A percentile compares a stretch with the other conserved stretches of the same genome.
These are phyloP conservation scores for Suillus subluteus DNA, from an alignment of 768 basidiomycete species.

Conservation along the genomic window DNA sequence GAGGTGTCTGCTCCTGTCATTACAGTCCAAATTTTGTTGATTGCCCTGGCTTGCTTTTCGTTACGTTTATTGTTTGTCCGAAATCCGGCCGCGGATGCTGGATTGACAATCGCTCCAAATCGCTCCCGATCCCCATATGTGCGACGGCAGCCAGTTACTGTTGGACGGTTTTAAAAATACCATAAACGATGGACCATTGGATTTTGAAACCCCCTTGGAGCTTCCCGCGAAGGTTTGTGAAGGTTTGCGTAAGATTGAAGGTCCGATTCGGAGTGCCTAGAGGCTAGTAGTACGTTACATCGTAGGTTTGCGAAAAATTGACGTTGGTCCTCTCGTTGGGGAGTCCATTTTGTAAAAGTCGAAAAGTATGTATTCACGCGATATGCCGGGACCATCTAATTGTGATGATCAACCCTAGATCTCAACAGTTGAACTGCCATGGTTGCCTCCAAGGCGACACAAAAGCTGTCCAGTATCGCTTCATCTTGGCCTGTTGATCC, in stretches of 20 bases:
- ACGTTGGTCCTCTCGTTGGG: neutral
- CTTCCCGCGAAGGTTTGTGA: slow-evolving; percentile 10
- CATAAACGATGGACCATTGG: neutral
- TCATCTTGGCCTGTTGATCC: slow-evolving; percentile 71
- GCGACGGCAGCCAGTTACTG: neutral
- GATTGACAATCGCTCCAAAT: neutral
- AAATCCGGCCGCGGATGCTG: neutral
- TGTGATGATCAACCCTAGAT: neutral
- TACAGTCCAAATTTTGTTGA: neutral
- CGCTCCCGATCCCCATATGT: neutral
- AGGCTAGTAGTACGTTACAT: too few species aligned
- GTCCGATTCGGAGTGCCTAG: slow-evolving; percentile 1
- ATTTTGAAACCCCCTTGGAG: neutral
- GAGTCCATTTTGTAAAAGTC: neutral
- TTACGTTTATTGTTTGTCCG: neutral
- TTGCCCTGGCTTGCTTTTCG: neutral
- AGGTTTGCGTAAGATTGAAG: slow-evolving; percentile 5
- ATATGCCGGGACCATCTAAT: neutral
- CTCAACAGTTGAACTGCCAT: slow-evolving; percentile 22
- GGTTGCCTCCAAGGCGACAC: slow-evolving; percentile 43
- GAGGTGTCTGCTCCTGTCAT: neutral
- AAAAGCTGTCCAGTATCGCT: slow-evolving; percentile 59
- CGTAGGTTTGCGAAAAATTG: slow-evolving; percentile 3
- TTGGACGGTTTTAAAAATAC: neutral
- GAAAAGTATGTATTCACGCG: neutral